Evolutionary conservation across 257 asterid genomes (phyloP).

Genomic region (Fraxinus anomala): DNA sequence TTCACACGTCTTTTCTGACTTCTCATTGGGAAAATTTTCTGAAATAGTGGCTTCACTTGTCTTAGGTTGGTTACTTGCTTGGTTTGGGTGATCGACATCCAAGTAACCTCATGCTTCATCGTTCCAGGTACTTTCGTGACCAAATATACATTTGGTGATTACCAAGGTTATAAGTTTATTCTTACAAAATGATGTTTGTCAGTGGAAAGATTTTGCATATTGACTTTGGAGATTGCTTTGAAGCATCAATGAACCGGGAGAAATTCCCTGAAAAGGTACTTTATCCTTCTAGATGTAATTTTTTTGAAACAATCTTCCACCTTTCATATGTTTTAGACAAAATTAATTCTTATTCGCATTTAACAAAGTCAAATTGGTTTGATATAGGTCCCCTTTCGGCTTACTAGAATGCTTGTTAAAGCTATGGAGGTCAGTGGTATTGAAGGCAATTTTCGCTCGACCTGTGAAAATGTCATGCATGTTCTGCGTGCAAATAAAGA

Average conservation of each 20-base stretch:
- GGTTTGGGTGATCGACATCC: slow-evolving; percentile 99
- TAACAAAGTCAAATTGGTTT: slow-evolving; percentile 10
- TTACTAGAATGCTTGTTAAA: slow-evolving; percentile 97
- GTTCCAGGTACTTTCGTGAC: slow-evolving; percentile 64
- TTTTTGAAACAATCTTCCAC: neutral
- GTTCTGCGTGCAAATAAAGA: slow-evolving; percentile 90
- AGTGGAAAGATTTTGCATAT: slow-evolving; percentile 99
- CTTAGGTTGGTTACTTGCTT: slow-evolving; percentile 95
- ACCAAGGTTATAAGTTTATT: slow-evolving; percentile 23
- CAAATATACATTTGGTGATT: slow-evolving; percentile 6
- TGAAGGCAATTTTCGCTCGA: slow-evolving; percentile 96
- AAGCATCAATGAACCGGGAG: slow-evolving; percentile 99
- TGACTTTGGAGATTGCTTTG: slow-evolving; percentile 99
- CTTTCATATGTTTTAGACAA: slow-evolving; percentile 15
- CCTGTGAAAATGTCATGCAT: slow-evolving; percentile 98
- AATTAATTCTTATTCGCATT: neutral
- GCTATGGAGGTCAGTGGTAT: slow-evolving; percentile 99
- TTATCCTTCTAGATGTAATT: neutral
- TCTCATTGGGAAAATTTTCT: neutral
- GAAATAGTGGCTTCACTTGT: slow-evolving; percentile 25
- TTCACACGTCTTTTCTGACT: neutral
- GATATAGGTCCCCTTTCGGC: slow-evolving; percentile 95
- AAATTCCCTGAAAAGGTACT: slow-evolving; percentile 96
- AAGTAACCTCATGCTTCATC: slow-evolving; percentile 98
- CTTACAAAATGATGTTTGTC: slow-evolving; percentile 30